These are phyloP conservation scores for Heritiera fomes DNA, from an alignment of 345 rosid species.

Conservation along the genomic window DNA sequence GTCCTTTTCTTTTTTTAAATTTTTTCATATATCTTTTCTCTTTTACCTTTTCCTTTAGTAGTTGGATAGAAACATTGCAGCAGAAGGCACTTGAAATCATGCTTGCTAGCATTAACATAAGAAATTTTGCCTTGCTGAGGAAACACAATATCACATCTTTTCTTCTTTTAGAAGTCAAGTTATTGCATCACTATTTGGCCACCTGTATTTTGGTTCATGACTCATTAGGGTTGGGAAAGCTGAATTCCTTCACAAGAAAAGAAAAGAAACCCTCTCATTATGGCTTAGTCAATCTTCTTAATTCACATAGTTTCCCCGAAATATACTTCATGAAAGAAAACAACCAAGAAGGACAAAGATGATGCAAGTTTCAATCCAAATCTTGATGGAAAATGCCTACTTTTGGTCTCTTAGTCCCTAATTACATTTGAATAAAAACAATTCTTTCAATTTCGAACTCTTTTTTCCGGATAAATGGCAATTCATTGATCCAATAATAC, in stretches of 20 bases:
- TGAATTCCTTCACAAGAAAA: constrained; percentile 1
- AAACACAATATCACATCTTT: neutral
- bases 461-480: neutral
- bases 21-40: neutral
- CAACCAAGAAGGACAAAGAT: neutral
- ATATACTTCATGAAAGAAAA: neutral
- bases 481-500: too few relatives aligned
- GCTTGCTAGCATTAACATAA: neutral
- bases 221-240: neutral
- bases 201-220: neutral
- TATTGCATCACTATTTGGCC: neutral
- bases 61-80: neutral
- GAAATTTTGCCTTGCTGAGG: neutral
- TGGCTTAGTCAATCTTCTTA: neutral
- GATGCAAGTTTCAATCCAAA: neutral
- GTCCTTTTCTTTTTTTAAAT: neutral
- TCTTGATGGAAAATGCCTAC: neutral
- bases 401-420: neutral
- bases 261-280: constrained; percentile 1
- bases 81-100: neutral
- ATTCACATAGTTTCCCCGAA: neutral
- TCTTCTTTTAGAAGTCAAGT: constrained; percentile 41
- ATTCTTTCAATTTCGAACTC: neutral
- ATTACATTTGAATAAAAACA: neutral
- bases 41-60: neutral